Evolutionary conservation across 805 yeast species (phyloP), one percentile per base, ranked within the genome.

Genomic region (Myxozyma monticola): DNA sequence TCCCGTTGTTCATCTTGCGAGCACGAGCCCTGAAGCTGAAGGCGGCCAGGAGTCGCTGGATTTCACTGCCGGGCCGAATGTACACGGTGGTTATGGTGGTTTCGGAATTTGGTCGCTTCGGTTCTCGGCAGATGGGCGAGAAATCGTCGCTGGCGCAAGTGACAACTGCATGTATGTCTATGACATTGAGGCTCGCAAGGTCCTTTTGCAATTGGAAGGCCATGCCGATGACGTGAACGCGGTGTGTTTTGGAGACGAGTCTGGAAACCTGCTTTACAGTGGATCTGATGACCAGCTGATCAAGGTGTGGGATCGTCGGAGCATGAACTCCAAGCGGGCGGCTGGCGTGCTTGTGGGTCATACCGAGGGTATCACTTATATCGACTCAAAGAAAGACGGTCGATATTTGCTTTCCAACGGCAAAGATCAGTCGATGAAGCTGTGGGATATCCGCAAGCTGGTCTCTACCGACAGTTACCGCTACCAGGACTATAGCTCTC

Each of bases 221-320:
- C 66, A 62, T 36, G 38, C 26, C 17, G 51, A 49, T 28, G 68
- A 64, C 22, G 65, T 64, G 9, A 64, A 64, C 40, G 62, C 65
- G 2, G 68, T 61, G 25, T 39, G 61, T 26, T 63, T 50, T 39
- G 52, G 62, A 29, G 65, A 60, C 36, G 63, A 57, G 21, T 44
- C 53, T 5, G 57, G 57, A 21, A 73, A 75, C 54, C 69, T 76
- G 15, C 70, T 75, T 3, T 74, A 74, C 57, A 68, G 75, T 57
- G 80, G 80, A 0, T 72, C 77, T 1, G 81, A 77, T 56, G 81
- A 77, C 54, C 72, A 77, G 25, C 71, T 76, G 3, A 69, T 77
- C 36, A 62, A 75, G 45, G 72, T 77, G 73, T 77, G 80, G 80
- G 80, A 77, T 60, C 41, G 51, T 10, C 57, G 67, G 33, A 49